These are phyloP conservation scores for Corynespora cassiicola DNA, from an alignment of 2,329 filamentous ascomycete genomes.

Conservation along the genomic window DNA sequence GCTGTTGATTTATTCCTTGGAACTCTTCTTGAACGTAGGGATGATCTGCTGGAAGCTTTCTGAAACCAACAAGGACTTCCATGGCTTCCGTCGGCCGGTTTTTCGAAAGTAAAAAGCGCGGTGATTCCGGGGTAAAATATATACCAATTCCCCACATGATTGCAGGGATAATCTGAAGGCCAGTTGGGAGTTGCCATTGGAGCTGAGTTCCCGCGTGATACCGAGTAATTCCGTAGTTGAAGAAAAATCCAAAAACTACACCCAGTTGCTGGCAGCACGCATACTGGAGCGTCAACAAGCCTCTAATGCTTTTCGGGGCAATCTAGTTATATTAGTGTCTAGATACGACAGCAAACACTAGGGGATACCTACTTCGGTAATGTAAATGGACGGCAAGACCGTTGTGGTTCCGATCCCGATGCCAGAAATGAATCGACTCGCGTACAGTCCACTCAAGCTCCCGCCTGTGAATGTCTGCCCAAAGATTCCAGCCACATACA, in stretches of 20 bases:
- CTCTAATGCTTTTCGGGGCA: constrained; percentile 30
- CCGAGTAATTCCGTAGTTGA: constrained; percentile 45
- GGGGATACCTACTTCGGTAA: constrained; percentile 10
- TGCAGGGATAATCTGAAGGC: constrained; percentile 13
- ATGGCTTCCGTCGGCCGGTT: constrained; percentile 14
- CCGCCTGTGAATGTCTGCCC: constrained; percentile 36
- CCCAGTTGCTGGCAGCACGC: constrained; percentile 42
- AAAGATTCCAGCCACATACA: constrained; percentile 18
- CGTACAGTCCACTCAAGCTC: constrained; percentile 29
- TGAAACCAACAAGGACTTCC: constrained; percentile 7
- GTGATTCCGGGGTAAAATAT: constrained; percentile 12
- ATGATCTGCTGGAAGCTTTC: constrained; percentile 8
- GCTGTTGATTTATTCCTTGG: constrained; percentile 31
- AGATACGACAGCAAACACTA: neutral
- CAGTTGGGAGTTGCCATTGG: constrained; percentile 15
- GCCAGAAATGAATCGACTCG: constrained; percentile 13
- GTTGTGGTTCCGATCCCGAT: constrained; percentile 16
- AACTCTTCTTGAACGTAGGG: constrained; percentile 15
- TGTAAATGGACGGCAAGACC: constrained; percentile 14
- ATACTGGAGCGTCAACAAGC: constrained; percentile 41
- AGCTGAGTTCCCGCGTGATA: constrained; percentile 12
- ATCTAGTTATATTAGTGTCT: constrained; percentile 5
- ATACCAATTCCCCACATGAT: constrained; percentile 14
- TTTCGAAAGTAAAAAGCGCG: constrained; percentile 12
- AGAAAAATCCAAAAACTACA: constrained; percentile 30